Conservation (phyloP, 2,329 filamentous ascomycete species). For the Cytospora mali region DNA sequence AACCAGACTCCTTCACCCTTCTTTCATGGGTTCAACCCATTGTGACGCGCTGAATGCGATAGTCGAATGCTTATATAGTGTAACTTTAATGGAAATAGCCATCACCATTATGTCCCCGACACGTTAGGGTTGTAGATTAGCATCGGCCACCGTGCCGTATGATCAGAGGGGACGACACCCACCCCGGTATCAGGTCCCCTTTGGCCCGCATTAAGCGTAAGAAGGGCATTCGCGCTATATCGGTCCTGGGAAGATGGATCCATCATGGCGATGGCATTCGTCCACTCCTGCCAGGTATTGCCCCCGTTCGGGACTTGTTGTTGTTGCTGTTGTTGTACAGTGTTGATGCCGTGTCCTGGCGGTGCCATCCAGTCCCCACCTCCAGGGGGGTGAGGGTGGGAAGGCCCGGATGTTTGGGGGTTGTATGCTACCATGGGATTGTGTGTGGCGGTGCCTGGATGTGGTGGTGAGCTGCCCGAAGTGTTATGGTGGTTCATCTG, state of each 20-base stretch:
- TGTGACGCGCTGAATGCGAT: no score
- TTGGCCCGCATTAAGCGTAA: conserved; percentile 47
- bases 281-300: conserved; percentile 59
- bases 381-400: conserved; percentile 24
- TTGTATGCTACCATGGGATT: conserved; percentile 46
- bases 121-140: conserved; percentile 21
- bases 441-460: conserved; percentile 26
- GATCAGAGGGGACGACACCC: neutral
- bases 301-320: conserved; percentile 32
- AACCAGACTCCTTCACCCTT: no score
- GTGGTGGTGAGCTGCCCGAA: conserved; percentile 27
- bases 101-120: conserved; percentile 1
- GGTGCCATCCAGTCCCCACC: conserved; percentile 9
- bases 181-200: conserved; percentile 4
- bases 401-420: conserved; percentile 37
- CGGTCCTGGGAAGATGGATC: conserved; percentile 48
- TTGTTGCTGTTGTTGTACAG: conserved; percentile 9
- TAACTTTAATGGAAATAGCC: neutral
- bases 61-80: neutral
- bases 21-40: no score
- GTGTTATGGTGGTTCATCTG: conserved; percentile 30
- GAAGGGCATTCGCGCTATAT: conserved; percentile 52
- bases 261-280: conserved; percentile 52
- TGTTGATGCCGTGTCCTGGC: conserved; percentile 23
- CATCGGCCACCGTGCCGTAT: conserved; percentile 24